These are phyloP conservation scores for Trametes hirsuta DNA, from an alignment of 1,284 basidiomycete species.

Conservation along the genomic window DNA sequence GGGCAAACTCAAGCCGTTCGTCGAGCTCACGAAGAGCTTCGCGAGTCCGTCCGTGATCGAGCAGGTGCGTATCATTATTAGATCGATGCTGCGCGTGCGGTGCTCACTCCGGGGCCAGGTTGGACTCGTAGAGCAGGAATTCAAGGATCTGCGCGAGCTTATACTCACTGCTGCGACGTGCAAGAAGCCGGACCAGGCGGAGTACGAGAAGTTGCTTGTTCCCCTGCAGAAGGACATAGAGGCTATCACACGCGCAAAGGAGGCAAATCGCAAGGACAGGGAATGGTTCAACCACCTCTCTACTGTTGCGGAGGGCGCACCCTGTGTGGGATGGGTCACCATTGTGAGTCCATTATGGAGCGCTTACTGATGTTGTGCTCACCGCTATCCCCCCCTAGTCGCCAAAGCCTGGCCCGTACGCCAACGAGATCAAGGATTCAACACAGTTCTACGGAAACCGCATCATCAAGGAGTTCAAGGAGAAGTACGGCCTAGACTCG, in stretches of 20 bases:
- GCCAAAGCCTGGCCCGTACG: slow-evolving; percentile 81
- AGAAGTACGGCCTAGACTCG: slow-evolving; percentile 63
- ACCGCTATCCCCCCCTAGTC: slow-evolving; percentile 47
- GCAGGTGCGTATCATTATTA: slow-evolving; percentile 58
- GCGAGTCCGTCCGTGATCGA: slow-evolving; percentile 74
- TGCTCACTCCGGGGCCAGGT: slow-evolving; percentile 53
- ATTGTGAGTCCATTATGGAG: slow-evolving; percentile 54
- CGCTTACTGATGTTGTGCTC: slow-evolving; percentile 7
- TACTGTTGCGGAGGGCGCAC: slow-evolving; percentile 81
- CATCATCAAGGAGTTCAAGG: slow-evolving; percentile 92
- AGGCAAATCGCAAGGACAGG: slow-evolving; percentile 80
- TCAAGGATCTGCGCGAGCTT: slow-evolving; percentile 69
- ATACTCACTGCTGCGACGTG: slow-evolving; percentile 74
- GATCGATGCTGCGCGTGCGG: slow-evolving; percentile 1
- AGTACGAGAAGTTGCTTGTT: slow-evolving; percentile 63
- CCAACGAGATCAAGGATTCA: slow-evolving; percentile 88
- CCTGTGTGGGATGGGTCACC: slow-evolving; percentile 92
- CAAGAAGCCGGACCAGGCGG: slow-evolving; percentile 76
- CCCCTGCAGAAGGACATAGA: slow-evolving; percentile 80
- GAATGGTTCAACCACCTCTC: slow-evolving; percentile 86
- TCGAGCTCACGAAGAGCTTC: slow-evolving; percentile 75
- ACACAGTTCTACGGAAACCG: slow-evolving; percentile 91
- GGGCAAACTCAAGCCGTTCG: slow-evolving; percentile 73
- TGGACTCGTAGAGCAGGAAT: slow-evolving; percentile 68
- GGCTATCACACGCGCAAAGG: slow-evolving; percentile 80